These are phyloP conservation scores for Apiospora koreana DNA, from an alignment of 2,329 filamentous ascomycete species.

Conservation along the genomic window DNA sequence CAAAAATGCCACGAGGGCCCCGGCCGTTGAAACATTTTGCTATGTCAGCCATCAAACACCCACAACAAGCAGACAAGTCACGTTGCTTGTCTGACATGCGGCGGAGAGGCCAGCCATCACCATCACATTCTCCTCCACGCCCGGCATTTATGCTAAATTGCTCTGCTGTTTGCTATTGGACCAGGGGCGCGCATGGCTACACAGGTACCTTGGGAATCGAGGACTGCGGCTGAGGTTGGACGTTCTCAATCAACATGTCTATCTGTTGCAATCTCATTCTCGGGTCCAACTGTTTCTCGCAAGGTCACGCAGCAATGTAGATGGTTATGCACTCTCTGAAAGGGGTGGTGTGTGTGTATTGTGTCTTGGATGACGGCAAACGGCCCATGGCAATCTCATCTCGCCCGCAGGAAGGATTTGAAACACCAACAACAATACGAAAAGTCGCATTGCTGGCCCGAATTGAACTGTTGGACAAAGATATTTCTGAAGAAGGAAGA, in stretches of 20 bases:
- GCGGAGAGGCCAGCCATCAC: not conserved
- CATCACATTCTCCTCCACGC: not conserved
- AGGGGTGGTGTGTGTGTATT: not conserved
- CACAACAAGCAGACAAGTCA: constrained; percentile 2
- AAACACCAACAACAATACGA: constrained; percentile 5
- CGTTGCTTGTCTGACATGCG: not conserved
- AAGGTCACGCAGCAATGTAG: not conserved
- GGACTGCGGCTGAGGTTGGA: not conserved
- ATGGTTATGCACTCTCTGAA: not conserved
- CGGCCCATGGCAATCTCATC: not conserved
- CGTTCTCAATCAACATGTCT: not conserved
- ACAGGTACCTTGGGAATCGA: not conserved
- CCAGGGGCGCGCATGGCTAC: not conserved
- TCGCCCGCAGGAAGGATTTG: not conserved
- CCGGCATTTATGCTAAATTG: not conserved
- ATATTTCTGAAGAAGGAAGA: not conserved
- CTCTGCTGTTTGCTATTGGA: not conserved
- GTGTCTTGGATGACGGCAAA: not conserved
- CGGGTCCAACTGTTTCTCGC: not conserved
- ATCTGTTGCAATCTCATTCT: not conserved
- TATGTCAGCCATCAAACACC: not conserved
- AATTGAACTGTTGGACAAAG: not conserved
- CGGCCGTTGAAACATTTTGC: not conserved
- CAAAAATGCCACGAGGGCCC: not conserved
- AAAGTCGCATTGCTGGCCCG: not conserved